These are phyloP conservation scores for Solanum hybrid DNA, from an alignment of 305 asterid genomes.

Conservation along the genomic window DNA sequence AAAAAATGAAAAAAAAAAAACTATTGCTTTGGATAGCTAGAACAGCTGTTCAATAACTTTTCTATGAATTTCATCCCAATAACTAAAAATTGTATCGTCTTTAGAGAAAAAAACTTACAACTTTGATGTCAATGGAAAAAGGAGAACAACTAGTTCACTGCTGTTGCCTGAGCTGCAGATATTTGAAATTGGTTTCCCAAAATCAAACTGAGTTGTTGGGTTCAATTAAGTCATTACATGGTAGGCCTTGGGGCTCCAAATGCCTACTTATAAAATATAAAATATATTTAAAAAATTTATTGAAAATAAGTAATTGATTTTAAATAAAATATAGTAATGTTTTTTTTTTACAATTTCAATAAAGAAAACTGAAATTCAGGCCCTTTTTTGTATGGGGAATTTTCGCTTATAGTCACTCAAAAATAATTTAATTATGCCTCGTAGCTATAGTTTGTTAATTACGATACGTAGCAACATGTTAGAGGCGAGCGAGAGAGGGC, in stretches of 20 bases:
- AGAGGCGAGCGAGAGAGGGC: not conserved
- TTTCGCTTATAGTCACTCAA: rapidly evolving
- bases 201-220: not conserved
- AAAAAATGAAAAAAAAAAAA: not conserved
- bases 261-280: not conserved
- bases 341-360: not conserved
- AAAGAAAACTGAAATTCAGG: not conserved
- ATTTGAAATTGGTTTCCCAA: not conserved
- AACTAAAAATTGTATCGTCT: not conserved
- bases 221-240: not conserved
- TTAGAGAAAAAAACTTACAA: not conserved
- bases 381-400: not conserved
- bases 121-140: not conserved
- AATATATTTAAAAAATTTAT: too few relatives aligned
- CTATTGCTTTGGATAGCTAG: not conserved
- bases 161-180: not conserved
- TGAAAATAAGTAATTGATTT: not conserved
- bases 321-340: too few relatives aligned
- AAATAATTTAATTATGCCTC: not conserved
- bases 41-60: not conserved
- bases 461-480: too few relatives aligned
- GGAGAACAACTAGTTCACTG: not conserved
- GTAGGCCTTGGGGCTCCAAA: not conserved
- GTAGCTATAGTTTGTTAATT: too few relatives aligned
- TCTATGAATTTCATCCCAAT: not conserved